Evolutionary conservation across 2,329 filamentous ascomycete species (phyloP), one percentile per base, ranked within the genome.

Genomic region (Epichloe scottii): DNA sequence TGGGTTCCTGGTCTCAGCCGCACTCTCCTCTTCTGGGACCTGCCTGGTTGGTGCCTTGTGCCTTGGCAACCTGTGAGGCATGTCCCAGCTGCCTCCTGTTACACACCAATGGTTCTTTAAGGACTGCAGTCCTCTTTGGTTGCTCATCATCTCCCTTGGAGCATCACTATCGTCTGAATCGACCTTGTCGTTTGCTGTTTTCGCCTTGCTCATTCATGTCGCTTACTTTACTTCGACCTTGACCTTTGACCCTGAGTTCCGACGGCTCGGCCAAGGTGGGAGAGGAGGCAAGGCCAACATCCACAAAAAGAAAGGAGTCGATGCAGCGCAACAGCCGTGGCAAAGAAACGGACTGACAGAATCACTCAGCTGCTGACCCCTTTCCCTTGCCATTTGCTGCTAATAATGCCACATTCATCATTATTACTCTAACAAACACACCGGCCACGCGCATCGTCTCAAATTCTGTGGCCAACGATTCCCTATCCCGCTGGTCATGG

Each of bases 401-500:
- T 40, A 43, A 46, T 7, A 26, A 51, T 51, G 49, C 37, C 35
- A 40, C 17, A 30, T 30, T 30, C 30, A 30, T 10, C 8, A 30
- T 51, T 19, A 12, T 34, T 23, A 11, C 21, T 17, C 26, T 43
- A 50, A 21, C 51, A 15, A 45, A 14, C n/a, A 44, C 21, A 23
- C 39, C 26, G 30, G 34, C 19, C 37, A 23, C 7, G 14, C 21
- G n/a, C 34, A 37, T 46, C 39, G 49, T 42, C 43, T 45, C 48
- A 21, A 44, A 45, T 41, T 40, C 26, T 43, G 8, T 34, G 37
- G 39, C 52, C 51, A 26, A 41, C 49, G 39, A 45, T 39, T 47
- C 39, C 21, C n/a, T 40, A 49, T 48, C 17, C 40, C 40, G 42
- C 49, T 51, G 48, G 59, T 53, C 54, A 70, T 70, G 66, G 68